Evolutionary conservation across 2,329 filamentous ascomycete species (phyloP), one percentile per base, ranked within the genome.

Genomic region (Helotiales sp.): DNA sequence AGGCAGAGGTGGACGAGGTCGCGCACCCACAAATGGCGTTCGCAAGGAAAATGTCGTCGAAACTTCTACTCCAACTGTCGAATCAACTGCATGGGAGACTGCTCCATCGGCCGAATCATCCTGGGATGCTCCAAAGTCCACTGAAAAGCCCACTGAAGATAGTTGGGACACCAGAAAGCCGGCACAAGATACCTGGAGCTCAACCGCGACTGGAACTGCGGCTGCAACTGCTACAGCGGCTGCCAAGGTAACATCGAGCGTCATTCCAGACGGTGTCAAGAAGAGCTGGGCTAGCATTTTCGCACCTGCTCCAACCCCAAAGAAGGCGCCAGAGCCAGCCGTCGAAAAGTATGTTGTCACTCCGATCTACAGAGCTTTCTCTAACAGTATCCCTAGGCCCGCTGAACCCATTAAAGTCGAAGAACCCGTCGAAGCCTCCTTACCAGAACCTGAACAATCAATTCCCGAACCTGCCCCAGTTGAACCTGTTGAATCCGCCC

Each of bases 241-340:
- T 68, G 78, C 78, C 65, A 71, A 74, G 50, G 74, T 74, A 50
- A 74, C 78, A 45, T 75, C 78, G 37, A 78, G 76, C 64, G 76
- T 79, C 64, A 77, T 79, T 68, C 75, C 79, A 22, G 77, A 80
- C 64, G 74, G 77, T 68, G 76, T 79, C 20, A 80, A 81, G 69
- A 89, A 89, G 82, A 90, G 87, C 28, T 93, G 91, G 91, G 91
- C 91, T 43, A 92, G 90, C 79, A 90, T 93, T 85, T 86, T 93
- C 70, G 76, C 78, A 61, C 80, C 82, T 67, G 82, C 85, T 43
- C 84, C 87, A 45, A 76, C 78, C 58, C 79, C 82, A 69, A 84
- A 84, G 78, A 82, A 84, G 73, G 82, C 85, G 65, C 83, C 86
- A 34, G 81, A 77, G 52, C 78, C 79, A 49, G 68, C 69, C 34